Percentiles rank a stretch among this genome's conserved stretches.
Conservation (phyloP, 495 filamentous ascomycete species). For the Penicillium paradoxum region DNA sequence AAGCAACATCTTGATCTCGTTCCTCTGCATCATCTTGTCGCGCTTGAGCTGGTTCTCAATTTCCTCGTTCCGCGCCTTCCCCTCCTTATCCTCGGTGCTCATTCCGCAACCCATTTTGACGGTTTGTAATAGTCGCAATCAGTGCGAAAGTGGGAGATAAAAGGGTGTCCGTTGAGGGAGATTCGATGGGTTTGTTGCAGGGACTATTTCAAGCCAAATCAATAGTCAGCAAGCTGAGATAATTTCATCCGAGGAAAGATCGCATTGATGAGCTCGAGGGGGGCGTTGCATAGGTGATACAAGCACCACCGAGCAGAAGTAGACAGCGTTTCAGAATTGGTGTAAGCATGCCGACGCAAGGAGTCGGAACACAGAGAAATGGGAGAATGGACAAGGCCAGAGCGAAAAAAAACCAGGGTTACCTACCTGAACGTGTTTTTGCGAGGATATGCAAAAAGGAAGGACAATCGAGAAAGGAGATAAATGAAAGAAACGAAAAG, state of each 20-base stretch:
- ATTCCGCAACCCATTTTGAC: constrained; percentile 98
- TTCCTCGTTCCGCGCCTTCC: constrained; percentile 97
- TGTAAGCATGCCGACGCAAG: constrained; percentile 22
- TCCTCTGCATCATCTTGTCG: constrained; percentile 92
- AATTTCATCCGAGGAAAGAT: constrained; percentile 8
- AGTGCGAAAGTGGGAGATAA: constrained; percentile 20
- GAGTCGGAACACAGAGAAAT: constrained; percentile 11
- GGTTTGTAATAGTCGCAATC: constrained; percentile 17
- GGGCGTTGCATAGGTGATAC: constrained; percentile 17
- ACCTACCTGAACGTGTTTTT: background rate
- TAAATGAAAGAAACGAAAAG: constrained; percentile 6
- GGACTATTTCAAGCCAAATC: constrained; percentile 7
- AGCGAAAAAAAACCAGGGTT: constrained; percentile 13
- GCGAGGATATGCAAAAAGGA: constrained; percentile 5
- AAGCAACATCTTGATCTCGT: constrained; percentile 99
- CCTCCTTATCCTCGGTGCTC: constrained; percentile 99
- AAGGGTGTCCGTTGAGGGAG: constrained; percentile 13
- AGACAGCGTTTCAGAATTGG: constrained; percentile 23
- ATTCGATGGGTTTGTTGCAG: constrained; percentile 8
- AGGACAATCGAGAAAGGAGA: background rate
- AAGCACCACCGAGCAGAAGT: constrained; percentile 14
- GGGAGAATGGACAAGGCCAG: background rate
- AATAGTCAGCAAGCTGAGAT: constrained; percentile 9
- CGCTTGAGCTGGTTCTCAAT: constrained; percentile 97
- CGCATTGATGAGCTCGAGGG: constrained; percentile 8